Conservation (phyloP, 768 basidiomycete species). For the Hydnomerulius pinastri region DNA sequence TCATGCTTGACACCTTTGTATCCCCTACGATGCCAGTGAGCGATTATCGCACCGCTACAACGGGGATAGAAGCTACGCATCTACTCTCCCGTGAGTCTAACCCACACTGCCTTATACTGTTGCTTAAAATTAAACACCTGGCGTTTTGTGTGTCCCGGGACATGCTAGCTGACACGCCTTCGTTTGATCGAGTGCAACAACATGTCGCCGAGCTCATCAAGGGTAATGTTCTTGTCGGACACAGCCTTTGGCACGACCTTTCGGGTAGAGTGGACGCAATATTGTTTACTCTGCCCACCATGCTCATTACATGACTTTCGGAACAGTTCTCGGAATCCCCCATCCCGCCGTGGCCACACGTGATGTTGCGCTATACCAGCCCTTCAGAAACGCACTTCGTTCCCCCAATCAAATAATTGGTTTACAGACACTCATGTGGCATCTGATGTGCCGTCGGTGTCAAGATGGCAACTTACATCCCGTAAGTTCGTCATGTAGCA, state of each 20-base stretch:
- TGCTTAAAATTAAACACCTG: neutral
- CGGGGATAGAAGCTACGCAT: conserved; percentile 50
- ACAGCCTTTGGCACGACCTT: conserved; percentile 79
- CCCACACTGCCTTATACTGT: neutral
- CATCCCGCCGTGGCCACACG: conserved; percentile 77
- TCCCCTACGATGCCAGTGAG: conserved; percentile 66
- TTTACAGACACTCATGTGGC: conserved; percentile 79
- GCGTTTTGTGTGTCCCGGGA: neutral
- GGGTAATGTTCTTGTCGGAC: conserved; percentile 73
- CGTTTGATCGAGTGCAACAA: conserved; percentile 67
- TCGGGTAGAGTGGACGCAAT: conserved; percentile 50
- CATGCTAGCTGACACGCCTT: conserved; percentile 38
- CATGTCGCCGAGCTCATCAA: conserved; percentile 64
- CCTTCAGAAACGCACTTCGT: conserved; percentile 72
- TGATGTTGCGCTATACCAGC: conserved; percentile 80
- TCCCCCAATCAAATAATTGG: conserved; percentile 69
- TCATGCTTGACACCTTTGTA: conserved; percentile 65
- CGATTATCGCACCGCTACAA: conserved; percentile 71
- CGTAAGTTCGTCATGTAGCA: conserved; percentile 44
- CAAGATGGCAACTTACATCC: conserved; percentile 73
- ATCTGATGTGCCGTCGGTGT: conserved; percentile 76
- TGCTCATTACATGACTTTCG: conserved; percentile 18
- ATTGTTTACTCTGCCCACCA: neutral
- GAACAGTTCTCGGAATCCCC: conserved; percentile 73
- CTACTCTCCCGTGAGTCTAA: conserved; percentile 39